Evolutionary conservation across 768 basidiomycete genomes (phyloP).

Genomic region (Leccinum obscurum): DNA sequence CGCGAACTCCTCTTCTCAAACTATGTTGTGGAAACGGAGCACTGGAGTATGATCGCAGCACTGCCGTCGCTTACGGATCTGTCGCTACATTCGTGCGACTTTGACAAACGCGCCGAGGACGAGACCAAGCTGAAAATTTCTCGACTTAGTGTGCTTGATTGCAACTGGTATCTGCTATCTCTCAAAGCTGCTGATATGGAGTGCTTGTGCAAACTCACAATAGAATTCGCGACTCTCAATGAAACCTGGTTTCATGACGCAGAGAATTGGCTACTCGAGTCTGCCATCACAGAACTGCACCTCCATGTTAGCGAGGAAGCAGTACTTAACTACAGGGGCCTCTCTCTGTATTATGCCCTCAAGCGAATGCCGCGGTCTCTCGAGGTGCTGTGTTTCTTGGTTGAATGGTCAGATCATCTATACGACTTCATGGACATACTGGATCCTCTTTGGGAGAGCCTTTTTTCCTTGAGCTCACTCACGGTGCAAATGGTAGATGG

Average conservation of each 20-base stretch:
- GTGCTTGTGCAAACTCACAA: background rate
- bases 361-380: background rate
- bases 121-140: no score
- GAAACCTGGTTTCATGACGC: background rate
- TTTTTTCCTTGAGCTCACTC: background rate
- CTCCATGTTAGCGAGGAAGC: background rate
- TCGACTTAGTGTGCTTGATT: no score
- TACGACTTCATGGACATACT: background rate
- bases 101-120: no score
- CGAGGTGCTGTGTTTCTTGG: background rate
- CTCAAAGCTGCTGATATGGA: no score
- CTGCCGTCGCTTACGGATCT: no score
- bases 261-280: background rate
- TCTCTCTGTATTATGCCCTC: background rate
- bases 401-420: background rate
- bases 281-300: background rate
- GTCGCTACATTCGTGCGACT: no score
- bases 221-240: background rate
- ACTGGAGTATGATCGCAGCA: no score
- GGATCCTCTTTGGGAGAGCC: background rate
- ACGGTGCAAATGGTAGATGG: no score
- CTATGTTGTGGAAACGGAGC: no score
- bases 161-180: no score
- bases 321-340: background rate
- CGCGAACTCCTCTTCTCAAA: no score